phyloP scores from a whole-genome alignment of 2,329 filamentous ascomycete genomes.

The Dothideomycetes sp. region DNA sequence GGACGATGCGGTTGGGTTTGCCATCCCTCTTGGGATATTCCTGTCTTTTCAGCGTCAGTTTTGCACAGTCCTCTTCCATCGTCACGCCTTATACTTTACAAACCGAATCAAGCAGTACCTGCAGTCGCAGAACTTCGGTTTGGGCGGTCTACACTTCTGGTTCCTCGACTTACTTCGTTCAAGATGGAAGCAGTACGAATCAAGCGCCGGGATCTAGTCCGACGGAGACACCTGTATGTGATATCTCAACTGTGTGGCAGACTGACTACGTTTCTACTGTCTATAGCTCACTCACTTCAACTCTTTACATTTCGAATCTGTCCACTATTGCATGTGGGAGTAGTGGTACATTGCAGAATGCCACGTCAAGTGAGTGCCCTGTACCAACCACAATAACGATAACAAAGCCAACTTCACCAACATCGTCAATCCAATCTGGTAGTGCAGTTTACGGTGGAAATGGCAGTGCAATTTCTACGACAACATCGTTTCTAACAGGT shows the following conservation, averaged over 20 bases:
- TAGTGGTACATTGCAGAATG: not conserved
- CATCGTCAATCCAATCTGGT: not conserved
- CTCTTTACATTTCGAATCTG: not conserved
- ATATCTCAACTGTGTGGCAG: not conserved
- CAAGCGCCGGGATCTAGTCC: not conserved
- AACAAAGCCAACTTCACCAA: not conserved
- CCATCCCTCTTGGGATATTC: not conserved
- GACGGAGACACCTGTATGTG: not conserved
- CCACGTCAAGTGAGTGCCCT: not conserved
- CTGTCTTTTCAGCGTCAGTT: not conserved
- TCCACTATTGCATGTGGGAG: no score
- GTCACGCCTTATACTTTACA: not conserved
- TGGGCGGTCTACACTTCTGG: not conserved
- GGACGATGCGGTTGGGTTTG: not conserved
- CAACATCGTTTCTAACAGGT: no score
- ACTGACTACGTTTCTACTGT: conserved; percentile 1
- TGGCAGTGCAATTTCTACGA: no score
- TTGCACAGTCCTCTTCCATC: not conserved
- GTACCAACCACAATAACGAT: conserved; percentile 1
- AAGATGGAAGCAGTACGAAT: not conserved
- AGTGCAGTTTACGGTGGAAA: no score
- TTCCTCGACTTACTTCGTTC: not conserved
- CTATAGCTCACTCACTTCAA: not conserved
- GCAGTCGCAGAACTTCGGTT: not conserved
- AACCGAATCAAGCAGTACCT: not conserved